Evolutionary conservation across 2,329 filamentous ascomycete species (phyloP).

Genomic region (Trichoderma endophyticum): DNA sequence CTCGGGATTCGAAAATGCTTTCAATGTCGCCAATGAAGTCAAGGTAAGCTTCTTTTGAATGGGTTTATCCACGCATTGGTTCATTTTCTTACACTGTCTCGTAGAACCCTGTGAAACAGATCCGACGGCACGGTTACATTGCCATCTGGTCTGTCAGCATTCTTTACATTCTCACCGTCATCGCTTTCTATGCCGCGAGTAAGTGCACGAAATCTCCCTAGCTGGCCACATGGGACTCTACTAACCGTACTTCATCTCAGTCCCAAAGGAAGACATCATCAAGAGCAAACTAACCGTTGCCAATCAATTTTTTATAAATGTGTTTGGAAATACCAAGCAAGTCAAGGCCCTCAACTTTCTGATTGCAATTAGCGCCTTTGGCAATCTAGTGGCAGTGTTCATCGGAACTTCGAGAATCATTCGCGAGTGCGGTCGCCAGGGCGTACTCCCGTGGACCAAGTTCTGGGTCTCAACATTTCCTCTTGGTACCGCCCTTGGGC

Average conservation of each 20-base stretch:
- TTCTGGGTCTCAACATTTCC: slow-evolving; percentile 63
- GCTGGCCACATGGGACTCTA: neutral
- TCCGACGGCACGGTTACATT: slow-evolving; percentile 48
- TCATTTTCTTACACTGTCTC: neutral
- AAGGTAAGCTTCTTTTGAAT: slow-evolving; percentile 18
- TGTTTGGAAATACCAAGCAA: slow-evolving; percentile 50
- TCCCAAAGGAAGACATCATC: slow-evolving; percentile 52
- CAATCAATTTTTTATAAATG: slow-evolving; percentile 55
- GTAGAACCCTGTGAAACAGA: slow-evolving; percentile 52
- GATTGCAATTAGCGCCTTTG: slow-evolving; percentile 55
- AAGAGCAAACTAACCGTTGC: slow-evolving; percentile 53
- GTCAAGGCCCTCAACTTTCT: slow-evolving; percentile 55
- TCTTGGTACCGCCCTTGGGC: slow-evolving; percentile 60
- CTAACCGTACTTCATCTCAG: slow-evolving; percentile 25
- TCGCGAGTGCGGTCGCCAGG: slow-evolving; percentile 60
- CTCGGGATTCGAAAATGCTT: slow-evolving; percentile 55
- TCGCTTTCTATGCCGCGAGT: slow-evolving; percentile 58
- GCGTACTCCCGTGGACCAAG: slow-evolving; percentile 56
- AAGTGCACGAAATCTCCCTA: slow-evolving; percentile 11
- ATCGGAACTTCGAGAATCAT: slow-evolving; percentile 55
- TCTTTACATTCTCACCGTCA: slow-evolving; percentile 57
- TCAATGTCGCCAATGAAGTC: slow-evolving; percentile 58
- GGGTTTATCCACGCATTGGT: neutral
- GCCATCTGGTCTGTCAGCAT: slow-evolving; percentile 51
- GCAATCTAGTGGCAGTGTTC: slow-evolving; percentile 55